Evolutionary conservation across 2,329 filamentous ascomycete genomes (phyloP), one percentile per base, ranked within the genome.

Genomic region (Nemania diffusa): DNA sequence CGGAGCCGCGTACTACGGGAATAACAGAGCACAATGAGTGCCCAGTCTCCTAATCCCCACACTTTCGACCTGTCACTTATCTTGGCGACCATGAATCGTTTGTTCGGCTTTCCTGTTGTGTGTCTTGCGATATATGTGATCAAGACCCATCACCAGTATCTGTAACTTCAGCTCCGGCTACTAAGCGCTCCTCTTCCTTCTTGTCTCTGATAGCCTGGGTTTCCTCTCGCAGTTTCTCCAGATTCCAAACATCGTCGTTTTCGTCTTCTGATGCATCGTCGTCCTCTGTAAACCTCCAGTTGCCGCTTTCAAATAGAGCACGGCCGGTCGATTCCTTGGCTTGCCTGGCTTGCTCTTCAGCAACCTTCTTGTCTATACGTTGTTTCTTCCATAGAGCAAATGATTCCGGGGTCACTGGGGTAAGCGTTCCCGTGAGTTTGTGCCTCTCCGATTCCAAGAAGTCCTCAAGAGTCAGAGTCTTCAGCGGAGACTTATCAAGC

Each of bases 311-410:
- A 79, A 99, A 99, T 81, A 99, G 85, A 7, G 94, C 93, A 82
- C 94, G 90, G 76, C 96, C 96, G 22, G 96, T 99, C 24, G 94
- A 95, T 75, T 99, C 96, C 86, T 97, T 98, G 77, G 94, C 92
- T 81, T 91, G 90, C 77, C 91, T 90, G 55, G 94, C 93, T 81
- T 97, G 90, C 73, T 96, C 92, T 76, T 99, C 96, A 24, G 96
- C 96, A 17, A 91, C 91, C 86, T 97, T 98, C 90, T 99, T 99
- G 81, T 94, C 90, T 73, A 98, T 78, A 51, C 96, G 91, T 60
- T 97, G 92, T 82, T 94, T 91, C 87, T 99, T 99, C 96, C 96
- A 99, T 77, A 96, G 96, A 69, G 93, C 93, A 77, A 99, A 99
- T 0, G 89, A 87, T 78, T 99, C 96, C 2, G 91, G 91, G 0